Base-by-base conservation (phyloP, 129 eudicot species). In the Gnaphalium uliginosum region DNA sequence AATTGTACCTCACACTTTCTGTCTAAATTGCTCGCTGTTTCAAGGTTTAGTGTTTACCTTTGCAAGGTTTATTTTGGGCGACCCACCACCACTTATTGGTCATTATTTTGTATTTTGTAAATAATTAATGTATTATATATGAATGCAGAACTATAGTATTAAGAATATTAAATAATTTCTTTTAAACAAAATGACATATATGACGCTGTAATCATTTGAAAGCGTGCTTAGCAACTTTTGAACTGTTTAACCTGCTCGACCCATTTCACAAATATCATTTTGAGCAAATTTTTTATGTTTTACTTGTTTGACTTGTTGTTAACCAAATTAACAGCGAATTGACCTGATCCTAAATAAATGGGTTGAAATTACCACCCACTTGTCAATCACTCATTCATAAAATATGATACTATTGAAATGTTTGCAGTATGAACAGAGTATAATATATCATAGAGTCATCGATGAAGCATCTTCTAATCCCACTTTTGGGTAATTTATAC, bases 381-480 rank as follows among this genome's bases (percentile, higher is more conserved):
- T 56, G 61, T 56, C 61, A 56, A 8, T 56, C 2, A 9, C 26
- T 56, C 4, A 7, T n/a, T 56, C 61, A 19, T 56, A 19, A 56
- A 11, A 14, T 46, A 46, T 5, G 53, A 46, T 46, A 46, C 53
- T 46, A 5, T 46, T 14, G n/a, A 46, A 46, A 46, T n/a, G 5
- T 54, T 17, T 54, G 24, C 86, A 93, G 98, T 18, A 18, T 53
- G 59, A 53, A 53, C 9, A 22, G n/a, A 59, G 65, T 4, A 59
- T 57, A 21, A 8, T 33, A 6, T 37, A 37, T 59, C 65, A 59
- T 14, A 43, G 26, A 13, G 11, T 35, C 69, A 64, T 29, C n/a
- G 0, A 18, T 69, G 25, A n/a, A 10, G 24, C 53, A 11, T 26
- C 66, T 53, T 71, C 9, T 72, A 58, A 72, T 39, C 13, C 68